Evolutionary conservation across 116 monocot genomes (phyloP), one percentile per base, ranked within the genome.

Genomic region (Papilionanthe hybrid): DNA sequence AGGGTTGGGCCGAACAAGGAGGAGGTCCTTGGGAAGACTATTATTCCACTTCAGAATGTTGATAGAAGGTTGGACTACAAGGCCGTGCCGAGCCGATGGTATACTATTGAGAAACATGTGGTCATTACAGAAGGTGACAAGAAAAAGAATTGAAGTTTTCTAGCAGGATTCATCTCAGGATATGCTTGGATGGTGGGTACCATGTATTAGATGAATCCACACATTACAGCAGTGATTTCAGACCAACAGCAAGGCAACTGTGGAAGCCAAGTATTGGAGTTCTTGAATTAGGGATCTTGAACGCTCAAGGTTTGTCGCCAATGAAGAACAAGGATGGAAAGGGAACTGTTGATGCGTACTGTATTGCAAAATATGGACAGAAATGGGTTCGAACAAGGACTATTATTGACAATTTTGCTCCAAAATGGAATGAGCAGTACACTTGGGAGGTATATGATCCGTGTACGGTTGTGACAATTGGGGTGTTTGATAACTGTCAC

Each of bases 391-490:
- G 87, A 17, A 84, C 87, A 4, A 81, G 87, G 75, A 87, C 87
- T 17, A 55, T 87, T 37, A 78, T 87, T 43, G 75, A 79, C 71
- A 84, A 80, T 17, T 74, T 78, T 47, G 43, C 83, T 13, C 87
- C 87, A 0, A 84, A 72, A 41, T 87, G 87, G 87, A 87, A 87
- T 42, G 87, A 87, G 83, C 87, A 87, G 79, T 84, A 84, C 23
- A 84, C 87, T 29, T 87, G 87, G 87, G 87, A 87, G 81, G 87
- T 87, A 23, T 87, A 81, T 48, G 87, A 87, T 69, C 81, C 83
- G 0, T 86, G 86, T 66, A 86, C 86, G 27, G 79, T 86, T 41
- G 30, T 86, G 27, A 86, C 86, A 0, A 60, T 82, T 5, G 86
- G 82, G 0, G 86, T 86, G 22, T 82, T 86, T 49, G 86, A 86